Conservation (phyloP, 148 eudicot genomes). For the Spergularia marina region DNA sequence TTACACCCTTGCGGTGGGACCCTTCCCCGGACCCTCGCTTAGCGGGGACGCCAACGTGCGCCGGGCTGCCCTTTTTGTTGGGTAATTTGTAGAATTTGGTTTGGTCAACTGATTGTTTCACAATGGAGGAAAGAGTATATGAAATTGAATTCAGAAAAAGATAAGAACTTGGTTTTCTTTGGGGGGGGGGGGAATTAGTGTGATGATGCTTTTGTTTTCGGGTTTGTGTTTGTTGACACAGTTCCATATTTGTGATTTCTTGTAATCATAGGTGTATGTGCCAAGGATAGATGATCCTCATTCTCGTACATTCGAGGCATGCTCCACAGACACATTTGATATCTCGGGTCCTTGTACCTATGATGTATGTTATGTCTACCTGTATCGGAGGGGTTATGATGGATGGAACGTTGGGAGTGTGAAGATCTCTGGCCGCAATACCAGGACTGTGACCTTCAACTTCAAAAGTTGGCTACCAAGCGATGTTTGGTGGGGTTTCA, state of each 20-base stretch:
- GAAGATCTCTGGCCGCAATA: conserved; percentile 37
- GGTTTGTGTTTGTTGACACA: not conserved
- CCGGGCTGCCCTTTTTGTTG: no score
- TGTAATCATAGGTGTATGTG: conserved; percentile 39
- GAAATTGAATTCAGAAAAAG: not conserved
- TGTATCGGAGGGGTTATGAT: conserved; percentile 45
- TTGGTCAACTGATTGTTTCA: not conserved
- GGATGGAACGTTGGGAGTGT: conserved; percentile 49
- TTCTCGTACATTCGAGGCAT: conserved; percentile 46
- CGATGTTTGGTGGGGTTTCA: conserved; percentile 50
- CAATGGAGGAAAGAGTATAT: no score
- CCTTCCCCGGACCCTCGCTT: no score
- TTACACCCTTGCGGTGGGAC: no score
- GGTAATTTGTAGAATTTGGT: not conserved
- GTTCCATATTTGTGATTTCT: not conserved
- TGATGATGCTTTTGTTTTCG: not conserved
- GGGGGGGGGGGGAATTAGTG: not conserved
- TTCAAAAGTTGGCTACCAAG: conserved; percentile 40
- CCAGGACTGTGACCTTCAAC: conserved; percentile 37
- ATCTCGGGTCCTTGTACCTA: conserved; percentile 46
- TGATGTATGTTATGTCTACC: conserved; percentile 47
- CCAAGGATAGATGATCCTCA: conserved; percentile 52
- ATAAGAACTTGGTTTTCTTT: not conserved
- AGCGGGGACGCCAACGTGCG: no score
- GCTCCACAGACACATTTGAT: conserved; percentile 54